Evolutionary conservation across 2,329 filamentous ascomycete genomes (phyloP), one percentile per base, ranked within the genome.

Genomic region (Corinectria fuckeliana): DNA sequence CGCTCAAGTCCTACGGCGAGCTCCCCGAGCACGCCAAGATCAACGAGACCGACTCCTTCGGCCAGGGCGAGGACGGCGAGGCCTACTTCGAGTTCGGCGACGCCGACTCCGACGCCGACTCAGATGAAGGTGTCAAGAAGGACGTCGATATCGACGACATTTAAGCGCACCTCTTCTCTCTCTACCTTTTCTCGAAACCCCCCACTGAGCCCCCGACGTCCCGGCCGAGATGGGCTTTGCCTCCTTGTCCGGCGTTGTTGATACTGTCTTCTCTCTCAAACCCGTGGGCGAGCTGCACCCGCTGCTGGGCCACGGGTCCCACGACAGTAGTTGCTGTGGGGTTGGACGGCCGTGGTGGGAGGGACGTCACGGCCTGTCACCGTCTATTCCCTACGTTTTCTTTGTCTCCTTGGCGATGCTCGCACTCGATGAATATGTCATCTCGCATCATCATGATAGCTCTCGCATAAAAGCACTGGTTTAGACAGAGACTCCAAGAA

Each of bases 51-150:
- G 95, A 98, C 80, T 96, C 92, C 47, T 96, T 90, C 74, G 88
- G 92, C 74, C 91, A 93, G 79, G 91, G 93, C 78, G 93, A 93
- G 78, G 91, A 96, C 77, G 94, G 95, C 79, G 92, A 97, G 74
- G 92, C 91, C 82, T 95, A 95, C 81, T 97, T 99, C 84, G 95
- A 98, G 82, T 98, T 98, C 83, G 95, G 96, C 81, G 93, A 98
- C 78, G 94, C 97, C 79, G 89, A 91, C 73, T 85, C 82, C 50
- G 76, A 85, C 20, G 75, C 75, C 38, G 84, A 85, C 36, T 78
- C 76, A 23, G 85, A 85, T 28, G 83, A 82, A 52, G 82, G 81
- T 72, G 87, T 85, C 68, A 79, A 78, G 75, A 93, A 92, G 82
- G 92, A 96, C 71, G 88, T 97, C 73, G 92, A 96, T 77, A 92